Conservation (phyloP, 257 asterid species). For the Nicotiana attenuata region DNA sequence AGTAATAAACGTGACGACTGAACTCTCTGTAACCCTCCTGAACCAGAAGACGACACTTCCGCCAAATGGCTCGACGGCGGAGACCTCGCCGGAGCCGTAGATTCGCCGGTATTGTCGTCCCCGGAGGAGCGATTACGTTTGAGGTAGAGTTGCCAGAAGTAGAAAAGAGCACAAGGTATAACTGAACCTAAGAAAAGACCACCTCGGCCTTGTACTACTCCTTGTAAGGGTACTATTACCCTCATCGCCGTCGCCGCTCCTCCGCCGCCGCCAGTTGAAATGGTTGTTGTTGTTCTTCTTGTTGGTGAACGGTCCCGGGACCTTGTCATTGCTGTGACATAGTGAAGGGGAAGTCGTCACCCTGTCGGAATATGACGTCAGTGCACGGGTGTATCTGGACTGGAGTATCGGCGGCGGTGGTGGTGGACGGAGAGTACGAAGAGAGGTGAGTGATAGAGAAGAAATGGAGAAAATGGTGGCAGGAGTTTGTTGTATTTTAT, state of each 20-base stretch:
- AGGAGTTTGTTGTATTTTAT: background rate
- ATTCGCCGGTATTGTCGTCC: constrained; percentile 13
- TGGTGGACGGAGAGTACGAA: constrained; percentile 20
- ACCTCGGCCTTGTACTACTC: constrained; percentile 64
- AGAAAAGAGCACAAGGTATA: constrained; percentile 67
- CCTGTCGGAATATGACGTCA: background rate
- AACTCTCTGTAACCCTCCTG: constrained; percentile 43
- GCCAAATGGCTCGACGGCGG: constrained; percentile 24
- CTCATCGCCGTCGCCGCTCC: constrained; percentile 52
- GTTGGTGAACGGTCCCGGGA: constrained; percentile 9
- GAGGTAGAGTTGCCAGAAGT: constrained; percentile 55
- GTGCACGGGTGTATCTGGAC: background rate
- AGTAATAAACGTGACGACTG: constrained; percentile 45
- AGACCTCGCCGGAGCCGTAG: constrained; percentile 21
- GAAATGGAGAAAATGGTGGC: constrained; percentile 21
- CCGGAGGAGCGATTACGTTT: constrained; percentile 33
- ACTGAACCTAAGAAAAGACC: constrained; percentile 60
- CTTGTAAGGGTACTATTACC: constrained; percentile 75
- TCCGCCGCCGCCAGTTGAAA: constrained; percentile 27
- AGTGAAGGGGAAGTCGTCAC: background rate
- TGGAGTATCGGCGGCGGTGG: background rate
- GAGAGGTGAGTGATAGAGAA: constrained; percentile 23
- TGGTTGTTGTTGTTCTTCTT: constrained; percentile 17
- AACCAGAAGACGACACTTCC: constrained; percentile 21
- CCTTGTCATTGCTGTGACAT: constrained; percentile 38